Evolutionary conservation across 2,329 filamentous ascomycete genomes (phyloP).

Genomic region (Aureobasidium musti): DNA sequence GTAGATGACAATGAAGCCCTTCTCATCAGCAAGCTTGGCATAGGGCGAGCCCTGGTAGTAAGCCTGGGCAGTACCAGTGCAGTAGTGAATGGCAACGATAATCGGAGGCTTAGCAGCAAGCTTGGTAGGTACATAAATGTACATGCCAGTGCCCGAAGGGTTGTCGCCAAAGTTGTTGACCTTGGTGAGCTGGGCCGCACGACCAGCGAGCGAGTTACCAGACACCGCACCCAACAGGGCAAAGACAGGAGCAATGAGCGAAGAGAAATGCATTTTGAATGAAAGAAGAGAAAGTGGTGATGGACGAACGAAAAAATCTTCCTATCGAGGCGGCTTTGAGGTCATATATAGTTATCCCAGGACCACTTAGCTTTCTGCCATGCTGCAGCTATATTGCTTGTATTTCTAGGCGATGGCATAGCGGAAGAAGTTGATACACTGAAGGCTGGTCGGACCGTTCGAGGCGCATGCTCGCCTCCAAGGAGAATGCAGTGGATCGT

Average conservation of each 20-base stretch:
- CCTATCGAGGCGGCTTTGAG: background rate
- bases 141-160: conserved; percentile 19
- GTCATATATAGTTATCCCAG: conserved; percentile 9
- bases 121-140: conserved; percentile 33
- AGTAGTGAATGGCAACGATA: conserved; percentile 52
- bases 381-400: conserved; percentile 25
- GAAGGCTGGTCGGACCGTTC: conserved; percentile 7
- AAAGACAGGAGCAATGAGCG: conserved; percentile 13
- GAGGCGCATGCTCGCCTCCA: conserved; percentile 1
- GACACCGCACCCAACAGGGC: conserved; percentile 17
- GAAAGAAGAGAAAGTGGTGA: background rate
- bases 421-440: conserved; percentile 19
- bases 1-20: conserved; percentile 63
- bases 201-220: conserved; percentile 14
- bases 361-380: background rate
- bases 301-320: background rate
- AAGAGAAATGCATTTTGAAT: conserved; percentile 21
- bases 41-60: conserved; percentile 57
- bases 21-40: conserved; percentile 46
- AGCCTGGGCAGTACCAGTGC: conserved; percentile 55
- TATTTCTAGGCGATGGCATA: background rate
- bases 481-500: background rate
- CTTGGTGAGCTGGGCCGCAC: conserved; percentile 24
- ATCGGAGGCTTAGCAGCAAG: conserved; percentile 33
- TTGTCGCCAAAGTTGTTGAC: conserved; percentile 20